These are phyloP conservation scores for Nakazawaea wickerhamii DNA, from an alignment of 805 yeast species.

Conservation along the genomic window DNA sequence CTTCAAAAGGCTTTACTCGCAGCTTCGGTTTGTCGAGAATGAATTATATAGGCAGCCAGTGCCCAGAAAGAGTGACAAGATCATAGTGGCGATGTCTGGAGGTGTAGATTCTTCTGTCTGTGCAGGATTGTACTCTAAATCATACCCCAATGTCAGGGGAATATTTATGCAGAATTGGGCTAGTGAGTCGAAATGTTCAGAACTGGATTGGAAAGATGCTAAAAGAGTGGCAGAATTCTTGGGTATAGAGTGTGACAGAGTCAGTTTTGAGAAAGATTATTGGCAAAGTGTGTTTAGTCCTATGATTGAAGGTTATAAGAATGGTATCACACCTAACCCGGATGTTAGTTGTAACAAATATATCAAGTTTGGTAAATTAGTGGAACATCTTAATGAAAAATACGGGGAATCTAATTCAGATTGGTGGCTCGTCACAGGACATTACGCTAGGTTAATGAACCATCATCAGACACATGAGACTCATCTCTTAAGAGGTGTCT, in stretches of 20 bases:
- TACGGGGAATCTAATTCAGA: conserved; percentile 25
- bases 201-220: conserved; percentile 86
- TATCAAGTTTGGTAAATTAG: conserved; percentile 81
- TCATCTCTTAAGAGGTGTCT: conserved; percentile 54
- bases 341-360: conserved; percentile 83
- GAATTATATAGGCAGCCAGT: conserved; percentile 28
- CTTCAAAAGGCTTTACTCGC: conserved; percentile 4
- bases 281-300: conserved; percentile 93
- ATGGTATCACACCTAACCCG: conserved; percentile 90
- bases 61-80: conserved; percentile 51
- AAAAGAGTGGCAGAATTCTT: conserved; percentile 54
- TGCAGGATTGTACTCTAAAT: conserved; percentile 61
- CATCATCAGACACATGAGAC: conserved; percentile 25
- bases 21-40: conserved; percentile 4
- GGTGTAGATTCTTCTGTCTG: conserved; percentile 95
- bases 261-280: conserved; percentile 84
- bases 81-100: conserved; percentile 88
- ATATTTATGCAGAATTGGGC: conserved; percentile 95
- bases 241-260: conserved; percentile 64
- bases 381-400: conserved; percentile 43
- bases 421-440: conserved; percentile 93
- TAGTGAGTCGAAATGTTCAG: conserved; percentile 57
- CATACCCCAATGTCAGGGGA: conserved; percentile 62
- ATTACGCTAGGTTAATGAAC: conserved; percentile 54
- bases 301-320: conserved; percentile 67